These are phyloP conservation scores for Vinca major DNA, from an alignment of 305 asterid genomes.

Conservation along the genomic window DNA sequence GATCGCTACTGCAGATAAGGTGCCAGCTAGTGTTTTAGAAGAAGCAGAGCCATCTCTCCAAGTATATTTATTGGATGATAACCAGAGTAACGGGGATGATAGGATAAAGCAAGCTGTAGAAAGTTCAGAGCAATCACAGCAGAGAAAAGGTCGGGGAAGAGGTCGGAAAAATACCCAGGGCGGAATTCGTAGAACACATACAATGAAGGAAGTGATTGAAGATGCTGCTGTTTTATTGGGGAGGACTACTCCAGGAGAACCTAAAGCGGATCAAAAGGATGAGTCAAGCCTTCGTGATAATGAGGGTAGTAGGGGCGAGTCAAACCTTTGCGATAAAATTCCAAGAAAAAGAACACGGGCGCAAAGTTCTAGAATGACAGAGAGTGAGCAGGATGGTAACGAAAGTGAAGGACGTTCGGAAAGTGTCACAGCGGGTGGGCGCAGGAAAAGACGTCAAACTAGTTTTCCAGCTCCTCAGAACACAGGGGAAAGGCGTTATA, in stretches of 20 bases:
- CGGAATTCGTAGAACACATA: conserved; percentile 38
- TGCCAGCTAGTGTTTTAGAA: conserved; percentile 22
- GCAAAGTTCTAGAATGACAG: conserved; percentile 44
- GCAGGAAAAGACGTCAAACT: conserved; percentile 62
- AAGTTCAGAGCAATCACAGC: conserved; percentile 43
- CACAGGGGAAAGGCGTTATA: conserved; percentile 54
- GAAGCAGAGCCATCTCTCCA: conserved; percentile 20
- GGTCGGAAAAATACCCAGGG: conserved; percentile 29
- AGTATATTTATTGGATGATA: conserved; percentile 13
- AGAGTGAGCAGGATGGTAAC: conserved; percentile 44
- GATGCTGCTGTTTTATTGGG: conserved; percentile 54
- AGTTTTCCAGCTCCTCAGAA: conserved; percentile 34
- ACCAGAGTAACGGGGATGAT: conserved; percentile 14
- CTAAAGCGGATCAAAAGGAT: conserved; percentile 26
- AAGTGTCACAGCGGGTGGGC: conserved; percentile 53
- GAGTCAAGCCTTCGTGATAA: conserved; percentile 13
- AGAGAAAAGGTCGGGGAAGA: conserved; percentile 26
- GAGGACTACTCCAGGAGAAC: conserved; percentile 25
- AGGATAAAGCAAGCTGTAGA: conserved; percentile 31
- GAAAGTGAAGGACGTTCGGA: conserved; percentile 67
- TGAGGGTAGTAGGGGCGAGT: conserved; percentile 44
- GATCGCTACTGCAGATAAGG: conserved; percentile 20
- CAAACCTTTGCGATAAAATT: conserved; percentile 36
- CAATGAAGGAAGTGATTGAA: conserved; percentile 59
- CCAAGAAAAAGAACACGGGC: conserved; percentile 35